Conservation (phyloP, 1,139 yeast genomes). For the Blastobotrys apis region DNA sequence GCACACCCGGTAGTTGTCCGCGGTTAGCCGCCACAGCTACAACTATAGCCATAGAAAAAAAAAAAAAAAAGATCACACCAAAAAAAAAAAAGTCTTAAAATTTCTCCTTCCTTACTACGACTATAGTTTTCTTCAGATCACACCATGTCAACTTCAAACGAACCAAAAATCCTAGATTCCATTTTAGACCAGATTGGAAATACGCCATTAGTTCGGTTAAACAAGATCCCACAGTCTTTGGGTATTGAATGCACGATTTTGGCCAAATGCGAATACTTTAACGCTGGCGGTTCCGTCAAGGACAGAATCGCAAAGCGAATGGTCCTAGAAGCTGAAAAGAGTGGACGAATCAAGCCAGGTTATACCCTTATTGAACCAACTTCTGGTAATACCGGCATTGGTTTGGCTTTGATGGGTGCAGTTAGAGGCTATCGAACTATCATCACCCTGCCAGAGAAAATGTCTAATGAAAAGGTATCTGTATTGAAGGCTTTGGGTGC, state of each 20-base stretch:
- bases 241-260: constrained; percentile 59
- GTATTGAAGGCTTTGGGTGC: constrained; percentile 89
- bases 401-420: constrained; percentile 82
- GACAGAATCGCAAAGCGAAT: constrained; percentile 59
- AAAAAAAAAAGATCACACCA: too few relatives aligned
- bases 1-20: too few relatives aligned
- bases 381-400: constrained; percentile 75
- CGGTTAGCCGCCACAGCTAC: too few relatives aligned
- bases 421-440: constrained; percentile 84
- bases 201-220: constrained; percentile 73
- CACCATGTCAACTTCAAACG: too few relatives aligned
- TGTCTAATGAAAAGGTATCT: constrained; percentile 88
- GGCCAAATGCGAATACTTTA: constrained; percentile 63
- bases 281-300: constrained; percentile 68
- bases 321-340: constrained; percentile 78
- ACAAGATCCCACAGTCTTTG: constrained; percentile 69
- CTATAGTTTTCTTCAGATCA: too few relatives aligned
- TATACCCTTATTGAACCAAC: constrained; percentile 87
- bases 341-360: constrained; percentile 79
- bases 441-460: constrained; percentile 85
- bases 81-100: too few relatives aligned
- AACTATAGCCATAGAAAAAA: too few relatives aligned
- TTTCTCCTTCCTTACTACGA: too few relatives aligned
- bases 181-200: constrained; percentile 69
- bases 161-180: constrained; percentile 25